Conservation (phyloP, 78 protist genomes). For the slime mould (Dictyostelium discoideum) region DNA sequence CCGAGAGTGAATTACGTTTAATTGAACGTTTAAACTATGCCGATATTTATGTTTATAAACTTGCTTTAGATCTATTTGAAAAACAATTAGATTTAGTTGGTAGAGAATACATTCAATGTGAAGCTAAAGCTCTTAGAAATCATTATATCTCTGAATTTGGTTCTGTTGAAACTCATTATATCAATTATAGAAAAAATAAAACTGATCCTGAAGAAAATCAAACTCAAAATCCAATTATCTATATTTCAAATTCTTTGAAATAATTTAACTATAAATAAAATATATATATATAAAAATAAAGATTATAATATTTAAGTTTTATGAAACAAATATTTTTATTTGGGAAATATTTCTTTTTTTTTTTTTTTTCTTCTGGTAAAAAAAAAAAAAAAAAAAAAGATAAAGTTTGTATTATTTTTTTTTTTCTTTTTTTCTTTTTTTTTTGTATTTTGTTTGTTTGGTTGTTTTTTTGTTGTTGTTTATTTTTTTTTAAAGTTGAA, state of each 20-base stretch:
- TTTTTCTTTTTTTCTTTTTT: too few species aligned
- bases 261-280: background rate
- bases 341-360: background rate
- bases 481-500: too few species aligned
- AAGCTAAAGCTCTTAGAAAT: background rate
- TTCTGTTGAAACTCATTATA: background rate
- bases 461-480: too few species aligned
- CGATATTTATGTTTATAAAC: constrained; percentile 17
- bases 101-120: background rate
- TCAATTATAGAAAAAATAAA: background rate
- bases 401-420: too few species aligned
- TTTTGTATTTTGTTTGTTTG: too few species aligned
- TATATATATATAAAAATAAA: background rate
- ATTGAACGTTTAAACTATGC: constrained; percentile 16
- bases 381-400: background rate
- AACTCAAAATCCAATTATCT: background rate
- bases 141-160: background rate
- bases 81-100: constrained; percentile 55
- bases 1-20: background rate
- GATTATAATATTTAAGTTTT: background rate
- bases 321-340: background rate
- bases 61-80: constrained; percentile 40
- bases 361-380: background rate
- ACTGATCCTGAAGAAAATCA: background rate
- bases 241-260: background rate